Evolutionary conservation across 2,329 filamentous ascomycete species (phyloP).

Genomic region (Botrytis hyacinthi): DNA sequence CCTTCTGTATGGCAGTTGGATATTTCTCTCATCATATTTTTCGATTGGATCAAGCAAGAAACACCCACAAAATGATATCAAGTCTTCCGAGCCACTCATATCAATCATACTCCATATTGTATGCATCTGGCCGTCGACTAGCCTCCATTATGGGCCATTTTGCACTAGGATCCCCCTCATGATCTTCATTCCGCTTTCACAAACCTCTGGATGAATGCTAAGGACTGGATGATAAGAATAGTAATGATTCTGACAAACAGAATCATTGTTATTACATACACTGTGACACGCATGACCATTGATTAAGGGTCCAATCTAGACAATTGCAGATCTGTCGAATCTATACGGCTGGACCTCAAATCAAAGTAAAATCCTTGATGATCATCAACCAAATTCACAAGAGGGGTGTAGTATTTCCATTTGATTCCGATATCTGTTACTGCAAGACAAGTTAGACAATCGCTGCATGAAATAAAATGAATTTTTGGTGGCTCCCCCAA

Average conservation of each 20-base stretch:
- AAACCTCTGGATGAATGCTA: slow-evolving; percentile 7
- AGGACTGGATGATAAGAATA: slow-evolving; percentile 4
- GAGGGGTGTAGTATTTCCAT: neutral
- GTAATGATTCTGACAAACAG: slow-evolving; percentile 2
- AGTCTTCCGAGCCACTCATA: neutral
- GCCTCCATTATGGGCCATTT: neutral
- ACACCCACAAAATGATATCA: neutral
- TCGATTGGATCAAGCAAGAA: neutral
- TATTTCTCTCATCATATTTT: neutral
- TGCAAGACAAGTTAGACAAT: slow-evolving; percentile 7
- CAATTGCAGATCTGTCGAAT: neutral
- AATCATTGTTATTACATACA: slow-evolving; percentile 9
- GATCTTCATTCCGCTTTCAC: slow-evolving; percentile 10
- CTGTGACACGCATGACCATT: slow-evolving; percentile 7
- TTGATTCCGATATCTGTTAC: neutral
- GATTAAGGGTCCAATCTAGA: slow-evolving; percentile 12
- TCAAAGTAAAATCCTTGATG: neutral
- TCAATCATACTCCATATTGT: neutral
- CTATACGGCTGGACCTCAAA: slow-evolving; percentile 1
- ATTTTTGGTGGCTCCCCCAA: neutral
- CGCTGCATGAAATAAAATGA: slow-evolving; percentile 13
- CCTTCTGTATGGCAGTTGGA: neutral
- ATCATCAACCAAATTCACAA: slow-evolving; percentile 2
- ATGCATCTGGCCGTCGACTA: slow-evolving; percentile 12
- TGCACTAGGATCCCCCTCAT: slow-evolving; percentile 11